Evolutionary conservation across 371 early-diverging fungal genomes (phyloP), one percentile per base, ranked within the genome.

Genomic region (Rhizopus sp.): DNA sequence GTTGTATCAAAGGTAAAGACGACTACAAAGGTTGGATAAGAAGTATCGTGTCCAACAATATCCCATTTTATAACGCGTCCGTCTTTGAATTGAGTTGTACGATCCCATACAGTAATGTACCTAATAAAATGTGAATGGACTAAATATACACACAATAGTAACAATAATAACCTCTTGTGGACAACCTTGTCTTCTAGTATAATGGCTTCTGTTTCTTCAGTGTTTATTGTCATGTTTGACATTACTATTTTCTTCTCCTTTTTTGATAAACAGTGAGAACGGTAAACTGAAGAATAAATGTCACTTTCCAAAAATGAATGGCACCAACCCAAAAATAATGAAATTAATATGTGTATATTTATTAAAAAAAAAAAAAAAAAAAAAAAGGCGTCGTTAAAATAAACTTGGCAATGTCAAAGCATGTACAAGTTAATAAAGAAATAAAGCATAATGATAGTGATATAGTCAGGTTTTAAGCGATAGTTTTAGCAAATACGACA

Each of bases 51-150:
- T 7, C 87, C 85, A 13, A 81, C 83, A 16, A 82, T 67, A 55
- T 83, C 84, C 85, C 85, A 86, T 38, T 80, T 70, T 32, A 86
- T 72, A 15, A 71, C 68, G 16, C 80, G 70, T 4, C 83, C 82
- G 71, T 82, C 83, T 15, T 70, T 69, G 55, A 70, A 83, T 23
- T 75, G 66, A 5, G 83, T 83, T 55, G 69, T 74, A 8, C 82
- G 75, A 50, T 83, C 65, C 81, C 85, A 83, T n/a, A 86, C 78
- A 16, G 75, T 65, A 31, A 86, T 72, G 61, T 56, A 79, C 29
- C 80, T 79, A 16, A 39, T 35, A 32, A 7, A 12, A 9, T 8
- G 15, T 35, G 23, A 23, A 34, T 23, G 15, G 13, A 44, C 13
- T 5, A 13, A 9, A 37, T 16, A 37, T 37, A 34, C n/a, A 34